Evolutionary conservation across 164 flowering plant genomes (phyloP).

Genomic region (Magnolia kwangsiensis): DNA sequence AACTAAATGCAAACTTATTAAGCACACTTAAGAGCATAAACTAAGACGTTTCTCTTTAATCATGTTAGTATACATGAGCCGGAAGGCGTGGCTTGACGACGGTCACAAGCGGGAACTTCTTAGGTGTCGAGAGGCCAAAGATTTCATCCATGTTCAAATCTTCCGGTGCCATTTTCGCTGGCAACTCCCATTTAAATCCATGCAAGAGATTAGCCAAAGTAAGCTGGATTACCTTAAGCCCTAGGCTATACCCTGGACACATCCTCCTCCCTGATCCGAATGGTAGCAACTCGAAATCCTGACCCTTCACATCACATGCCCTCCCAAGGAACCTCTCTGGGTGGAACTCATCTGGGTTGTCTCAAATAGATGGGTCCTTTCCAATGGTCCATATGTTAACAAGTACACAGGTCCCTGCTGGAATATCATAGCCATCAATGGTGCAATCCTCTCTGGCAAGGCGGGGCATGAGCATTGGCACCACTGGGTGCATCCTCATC

Average conservation of each 20-base stretch:
- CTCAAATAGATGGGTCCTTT: conserved; percentile 60
- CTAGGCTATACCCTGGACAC: conserved; percentile 71
- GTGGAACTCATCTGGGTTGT: conserved; percentile 45
- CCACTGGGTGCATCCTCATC: conserved; percentile 77
- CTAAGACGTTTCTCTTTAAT: background rate
- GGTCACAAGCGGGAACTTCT: conserved; percentile 41
- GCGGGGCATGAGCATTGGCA: conserved; percentile 62
- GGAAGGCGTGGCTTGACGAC: conserved; percentile 51
- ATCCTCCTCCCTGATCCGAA: conserved; percentile 77
- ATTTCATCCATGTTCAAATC: conserved; percentile 70
- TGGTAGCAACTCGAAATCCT: conserved; percentile 61
- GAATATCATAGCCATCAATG: conserved; percentile 55
- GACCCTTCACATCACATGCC: conserved; percentile 61
- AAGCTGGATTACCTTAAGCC: conserved; percentile 53
- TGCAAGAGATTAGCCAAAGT: conserved; percentile 70
- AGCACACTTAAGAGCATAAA: background rate
- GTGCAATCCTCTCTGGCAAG: conserved; percentile 32
- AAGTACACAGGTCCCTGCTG: conserved; percentile 35
- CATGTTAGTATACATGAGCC: conserved; percentile 20
- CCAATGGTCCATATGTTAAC: conserved; percentile 65
- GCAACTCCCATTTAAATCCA: conserved; percentile 62
- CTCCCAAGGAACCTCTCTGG: conserved; percentile 68
- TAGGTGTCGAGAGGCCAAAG: conserved; percentile 70
- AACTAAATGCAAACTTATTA: no score
- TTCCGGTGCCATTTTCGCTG: conserved; percentile 30